Conservation (phyloP, 352 stramenopile genomes). For the Globisporangium orthogonon region DNA sequence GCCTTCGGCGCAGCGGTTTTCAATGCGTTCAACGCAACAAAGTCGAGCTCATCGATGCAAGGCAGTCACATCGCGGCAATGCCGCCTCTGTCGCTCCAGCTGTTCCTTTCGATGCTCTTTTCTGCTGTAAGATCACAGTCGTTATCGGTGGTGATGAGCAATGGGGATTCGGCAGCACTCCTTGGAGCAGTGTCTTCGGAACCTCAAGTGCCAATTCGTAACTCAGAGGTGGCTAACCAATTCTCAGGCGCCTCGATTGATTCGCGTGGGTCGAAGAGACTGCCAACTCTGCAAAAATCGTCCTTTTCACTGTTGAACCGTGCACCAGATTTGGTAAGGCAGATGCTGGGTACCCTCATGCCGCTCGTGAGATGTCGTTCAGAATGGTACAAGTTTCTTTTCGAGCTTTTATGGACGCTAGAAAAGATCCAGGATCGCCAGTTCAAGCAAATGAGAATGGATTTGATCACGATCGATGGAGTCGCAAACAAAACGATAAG, state of each 20-base stretch:
- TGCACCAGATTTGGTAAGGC: conserved; percentile 12
- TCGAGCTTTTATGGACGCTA: conserved; percentile 10
- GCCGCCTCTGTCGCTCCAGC: conserved; percentile 21
- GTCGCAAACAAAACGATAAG: no score
- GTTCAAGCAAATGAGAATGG: neutral
- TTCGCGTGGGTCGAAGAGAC: neutral
- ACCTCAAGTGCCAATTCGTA: neutral
- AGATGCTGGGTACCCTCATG: conserved; percentile 10
- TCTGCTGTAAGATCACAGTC: conserved; percentile 4
- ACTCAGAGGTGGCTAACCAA: no score
- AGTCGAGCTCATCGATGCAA: neutral
- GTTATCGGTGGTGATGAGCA: neutral
- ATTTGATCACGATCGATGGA: neutral
- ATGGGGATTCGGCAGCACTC: no score
- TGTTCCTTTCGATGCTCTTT: conserved; percentile 30
- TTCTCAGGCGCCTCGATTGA: neutral
- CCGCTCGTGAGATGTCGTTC: conserved; percentile 12
- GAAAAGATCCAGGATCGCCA: neutral
- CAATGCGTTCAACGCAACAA: conserved; percentile 29
- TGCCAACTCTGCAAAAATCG: neutral
- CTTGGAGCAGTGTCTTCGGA: neutral
- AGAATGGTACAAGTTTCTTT: conserved; percentile 25
- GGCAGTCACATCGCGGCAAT: conserved; percentile 1
- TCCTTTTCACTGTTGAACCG: neutral
- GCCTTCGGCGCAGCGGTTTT: conserved; percentile 31